Conservation (phyloP, 1,284 basidiomycete genomes). For the Leccinum laetum region DNA sequence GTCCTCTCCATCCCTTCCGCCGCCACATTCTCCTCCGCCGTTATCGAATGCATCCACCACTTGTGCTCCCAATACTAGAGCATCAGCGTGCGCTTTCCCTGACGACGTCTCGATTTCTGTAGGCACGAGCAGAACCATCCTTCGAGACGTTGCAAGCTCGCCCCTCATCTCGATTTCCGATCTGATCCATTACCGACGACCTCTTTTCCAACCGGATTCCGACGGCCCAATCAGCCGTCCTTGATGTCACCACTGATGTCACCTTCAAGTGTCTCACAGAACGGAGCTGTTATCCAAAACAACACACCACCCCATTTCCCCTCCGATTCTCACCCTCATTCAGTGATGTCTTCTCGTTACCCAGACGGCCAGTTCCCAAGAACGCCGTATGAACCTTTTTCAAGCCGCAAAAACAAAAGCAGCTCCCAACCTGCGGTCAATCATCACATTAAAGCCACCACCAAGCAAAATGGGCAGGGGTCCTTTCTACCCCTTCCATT, state of each 20-base stretch:
- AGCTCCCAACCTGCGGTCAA: slow-evolving; percentile 4
- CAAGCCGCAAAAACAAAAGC: neutral
- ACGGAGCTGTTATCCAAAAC: neutral
- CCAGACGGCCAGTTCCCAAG: neutral
- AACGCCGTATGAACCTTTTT: neutral
- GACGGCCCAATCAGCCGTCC: neutral
- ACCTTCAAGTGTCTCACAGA: neutral
- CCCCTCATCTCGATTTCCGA: neutral
- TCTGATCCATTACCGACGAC: neutral
- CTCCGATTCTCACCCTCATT: neutral
- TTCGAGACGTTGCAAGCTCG: neutral
- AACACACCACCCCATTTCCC: neutral
- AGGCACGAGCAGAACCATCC: neutral
- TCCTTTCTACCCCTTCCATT: neutral
- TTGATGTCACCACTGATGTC: neutral
- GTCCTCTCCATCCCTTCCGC: neutral
- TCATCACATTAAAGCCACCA: slow-evolving; percentile 11
- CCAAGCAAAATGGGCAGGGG: neutral
- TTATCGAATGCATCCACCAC: neutral
- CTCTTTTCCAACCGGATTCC: neutral
- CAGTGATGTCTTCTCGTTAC: neutral
- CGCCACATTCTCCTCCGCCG: neutral
- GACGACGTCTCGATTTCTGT: neutral
- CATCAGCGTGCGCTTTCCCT: neutral
- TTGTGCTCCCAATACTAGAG: neutral